Conservation (phyloP, 169 alveolate species). For the Neospora caninum region DNA sequence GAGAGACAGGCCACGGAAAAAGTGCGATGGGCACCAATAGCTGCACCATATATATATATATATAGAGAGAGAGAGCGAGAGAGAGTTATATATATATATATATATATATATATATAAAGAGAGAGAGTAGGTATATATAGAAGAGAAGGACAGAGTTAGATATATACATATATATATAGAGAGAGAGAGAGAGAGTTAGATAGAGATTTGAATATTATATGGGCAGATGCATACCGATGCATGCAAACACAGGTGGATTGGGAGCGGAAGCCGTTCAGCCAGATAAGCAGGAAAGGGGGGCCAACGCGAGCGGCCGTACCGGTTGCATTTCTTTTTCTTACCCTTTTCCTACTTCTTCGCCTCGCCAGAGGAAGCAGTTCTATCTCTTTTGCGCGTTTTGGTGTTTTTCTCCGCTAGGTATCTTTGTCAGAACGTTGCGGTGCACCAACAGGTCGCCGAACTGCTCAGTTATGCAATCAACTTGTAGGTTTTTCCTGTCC, state of each 20-base stretch:
- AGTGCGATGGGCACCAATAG: too few species aligned
- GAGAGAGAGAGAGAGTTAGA: neutral
- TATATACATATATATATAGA: neutral
- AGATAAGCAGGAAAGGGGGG: too few species aligned
- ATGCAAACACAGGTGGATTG: neutral
- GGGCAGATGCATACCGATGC: neutral
- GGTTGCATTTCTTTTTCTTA: too few species aligned
- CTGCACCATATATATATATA: neutral
- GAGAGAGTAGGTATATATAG: neutral
- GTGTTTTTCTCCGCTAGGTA: neutral
- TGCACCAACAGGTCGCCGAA: slow-evolving; percentile 15
- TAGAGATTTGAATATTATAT: neutral
- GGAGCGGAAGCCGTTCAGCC: neutral
- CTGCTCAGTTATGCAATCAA: slow-evolving; percentile 29
- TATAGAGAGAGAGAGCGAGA: neutral
- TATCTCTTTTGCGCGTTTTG: neutral
- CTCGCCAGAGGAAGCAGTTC: too few species aligned
- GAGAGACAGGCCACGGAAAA: too few species aligned
- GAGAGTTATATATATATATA: neutral
- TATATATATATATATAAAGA: neutral
- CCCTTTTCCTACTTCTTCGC: too few species aligned
- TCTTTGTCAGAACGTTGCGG: neutral
- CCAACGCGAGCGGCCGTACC: too few species aligned
- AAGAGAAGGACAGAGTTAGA: neutral
- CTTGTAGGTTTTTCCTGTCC: neutral